These are phyloP conservation scores for Logfia minima DNA, from an alignment of 129 eudicot genomes.

Conservation along the genomic window DNA sequence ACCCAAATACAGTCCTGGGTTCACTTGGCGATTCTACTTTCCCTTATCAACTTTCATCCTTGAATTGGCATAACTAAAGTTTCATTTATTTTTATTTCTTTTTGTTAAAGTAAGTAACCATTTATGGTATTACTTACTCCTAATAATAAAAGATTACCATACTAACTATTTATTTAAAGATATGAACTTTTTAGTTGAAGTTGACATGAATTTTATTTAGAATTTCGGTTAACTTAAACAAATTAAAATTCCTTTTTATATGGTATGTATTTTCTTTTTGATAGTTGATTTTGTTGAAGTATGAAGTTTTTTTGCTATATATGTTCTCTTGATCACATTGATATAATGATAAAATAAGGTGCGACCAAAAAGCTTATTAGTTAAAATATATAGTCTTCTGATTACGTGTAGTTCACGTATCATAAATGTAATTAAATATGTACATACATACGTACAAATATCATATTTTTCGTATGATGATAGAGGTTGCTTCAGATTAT, in stretches of 20 bases:
- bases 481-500: background rate
- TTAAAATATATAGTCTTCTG: background rate
- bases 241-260: too few species aligned
- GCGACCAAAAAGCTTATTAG: background rate
- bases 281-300: background rate
- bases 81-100: slow-evolving; percentile 1
- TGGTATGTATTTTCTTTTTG: too few species aligned
- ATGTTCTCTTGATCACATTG: background rate
- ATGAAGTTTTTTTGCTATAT: background rate
- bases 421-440: background rate
- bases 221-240: too few species aligned
- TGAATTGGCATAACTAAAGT: slow-evolving; percentile 39
- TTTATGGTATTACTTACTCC: background rate
- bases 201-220: background rate
- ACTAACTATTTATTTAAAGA: slow-evolving; percentile 11
- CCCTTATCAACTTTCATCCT: slow-evolving; percentile 39
- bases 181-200: background rate
- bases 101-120: slow-evolving; percentile 8
- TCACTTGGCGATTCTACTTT: slow-evolving; percentile 33
- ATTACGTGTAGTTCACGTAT: slow-evolving; percentile 1
- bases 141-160: background rate
- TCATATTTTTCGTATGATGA: background rate
- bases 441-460: background rate
- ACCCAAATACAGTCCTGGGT: slow-evolving; percentile 38
- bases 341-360: background rate